Evolutionary conservation across 106 monocot genomes (phyloP).

Genomic region (Dactylorhiza incarnata): DNA sequence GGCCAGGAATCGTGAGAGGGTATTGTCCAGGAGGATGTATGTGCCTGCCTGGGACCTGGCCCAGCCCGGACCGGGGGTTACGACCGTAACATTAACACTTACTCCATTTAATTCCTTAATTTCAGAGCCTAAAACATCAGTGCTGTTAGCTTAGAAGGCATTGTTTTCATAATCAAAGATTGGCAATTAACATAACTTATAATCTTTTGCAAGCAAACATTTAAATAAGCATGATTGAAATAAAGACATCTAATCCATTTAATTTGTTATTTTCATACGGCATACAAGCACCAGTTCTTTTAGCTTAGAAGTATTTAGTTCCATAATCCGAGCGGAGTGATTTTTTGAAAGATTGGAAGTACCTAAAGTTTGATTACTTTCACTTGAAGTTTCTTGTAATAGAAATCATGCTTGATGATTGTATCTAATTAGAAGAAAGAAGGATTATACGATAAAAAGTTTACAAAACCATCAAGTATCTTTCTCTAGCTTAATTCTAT

Average conservation of each 20-base stretch:
- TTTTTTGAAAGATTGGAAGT: not conserved
- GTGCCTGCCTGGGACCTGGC: too few relatives aligned
- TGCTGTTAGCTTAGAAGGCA: not conserved
- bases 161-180: too few relatives aligned
- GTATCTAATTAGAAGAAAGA: not conserved
- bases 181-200: too few relatives aligned
- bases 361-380: not conserved
- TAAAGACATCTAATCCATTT: not conserved
- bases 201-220: too few relatives aligned
- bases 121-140: not conserved
- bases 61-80: too few relatives aligned
- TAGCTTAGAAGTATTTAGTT: not conserved
- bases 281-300: not conserved
- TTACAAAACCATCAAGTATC: not conserved
- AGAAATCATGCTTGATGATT: not conserved
- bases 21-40: too few relatives aligned
- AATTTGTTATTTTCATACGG: not conserved
- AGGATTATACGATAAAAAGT: not conserved
- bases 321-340: not conserved
- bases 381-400: not conserved
- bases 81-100: too few relatives aligned
- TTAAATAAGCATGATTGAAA: too few relatives aligned
- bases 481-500: not conserved
- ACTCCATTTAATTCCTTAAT: not conserved
- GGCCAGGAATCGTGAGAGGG: too few relatives aligned